Evolutionary conservation across 306 rosid genomes (phyloP), one percentile per base, ranked within the genome.

Genomic region (Albizia julibrissin): DNA sequence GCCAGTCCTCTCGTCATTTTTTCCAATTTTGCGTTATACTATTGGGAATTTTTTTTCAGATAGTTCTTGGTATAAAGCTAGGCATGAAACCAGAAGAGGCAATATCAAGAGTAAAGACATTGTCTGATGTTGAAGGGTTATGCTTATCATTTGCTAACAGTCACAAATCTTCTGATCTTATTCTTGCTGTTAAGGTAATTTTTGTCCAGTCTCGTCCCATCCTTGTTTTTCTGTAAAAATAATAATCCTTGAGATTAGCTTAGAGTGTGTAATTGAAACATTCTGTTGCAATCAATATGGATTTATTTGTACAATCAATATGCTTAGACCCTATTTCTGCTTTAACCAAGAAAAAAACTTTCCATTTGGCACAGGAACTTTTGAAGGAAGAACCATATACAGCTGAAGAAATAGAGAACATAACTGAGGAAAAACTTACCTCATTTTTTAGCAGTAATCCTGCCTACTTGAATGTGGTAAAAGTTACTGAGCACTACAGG

Each of bases 371-470:
- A n/a, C 58, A 92, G 97, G 90, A 89, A 54, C 64, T 82, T 76
- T 87, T 92, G 88, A 92, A 92, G 85, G 94, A 90, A 87, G 97
- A 92, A 69, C 92, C 97, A 12, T 92, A 88, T 81, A 89, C 92
- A 22, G 79, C 86, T 37, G 86, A 81, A n/a, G 97, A 92, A 42
- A 86, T 92, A 49, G 93, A 90, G 86, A 69, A 79, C 66, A 81
- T 90, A 78, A 79, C 79, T 15, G 87, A 62, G 44, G 91, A 89
- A 58, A 86, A 80, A 22, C 82, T 77, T 27, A 44, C 90, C 11
- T 85, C 90, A 43, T 74, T 87, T 43, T 86, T 91, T 11, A 79
- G 75, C 42, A 47, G 73, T 74, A 89, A 91, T 86, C 82, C 89
- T 21, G 83, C 89, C 64, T 92, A 89, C 70, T 78, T 92, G 82